A percentile compares a stretch with the other conserved stretches of the same genome.
Evolutionary conservation across 2,329 filamentous ascomycete genomes (phyloP).

Genomic region (Stemphylium vesicarium): DNA sequence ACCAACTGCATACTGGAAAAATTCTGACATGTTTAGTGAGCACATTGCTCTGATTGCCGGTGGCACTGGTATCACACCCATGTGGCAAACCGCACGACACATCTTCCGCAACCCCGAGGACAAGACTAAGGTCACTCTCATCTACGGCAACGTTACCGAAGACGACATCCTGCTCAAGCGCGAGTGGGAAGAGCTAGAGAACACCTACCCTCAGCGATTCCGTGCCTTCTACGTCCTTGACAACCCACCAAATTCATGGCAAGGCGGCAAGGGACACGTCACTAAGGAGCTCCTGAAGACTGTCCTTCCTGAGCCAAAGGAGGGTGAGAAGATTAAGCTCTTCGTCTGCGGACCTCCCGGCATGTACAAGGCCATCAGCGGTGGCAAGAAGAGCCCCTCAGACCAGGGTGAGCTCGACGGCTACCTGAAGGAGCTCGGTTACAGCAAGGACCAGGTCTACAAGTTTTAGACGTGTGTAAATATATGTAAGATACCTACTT

Average conservation of each 20-base stretch:
- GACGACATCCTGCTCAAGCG: constrained; percentile 90
- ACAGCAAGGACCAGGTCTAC: constrained; percentile 88
- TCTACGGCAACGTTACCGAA: constrained; percentile 89
- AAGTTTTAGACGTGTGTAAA: constrained; percentile 60
- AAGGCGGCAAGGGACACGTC: constrained; percentile 78
- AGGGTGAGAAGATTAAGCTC: constrained; percentile 84
- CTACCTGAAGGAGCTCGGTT: constrained; percentile 82
- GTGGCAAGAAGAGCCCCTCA: constrained; percentile 85
- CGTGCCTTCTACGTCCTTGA: constrained; percentile 92
- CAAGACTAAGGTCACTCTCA: constrained; percentile 95
- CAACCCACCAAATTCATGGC: constrained; percentile 80
- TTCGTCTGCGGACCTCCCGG: constrained; percentile 95
- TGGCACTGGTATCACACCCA: constrained; percentile 95
- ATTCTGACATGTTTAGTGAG: constrained; percentile 54
- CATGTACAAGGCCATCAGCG: constrained; percentile 91
- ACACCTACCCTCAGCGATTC: constrained; percentile 94
- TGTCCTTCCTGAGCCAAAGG: constrained; percentile 89
- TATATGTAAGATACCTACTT: constrained; percentile 14
- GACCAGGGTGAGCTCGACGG: constrained; percentile 92
- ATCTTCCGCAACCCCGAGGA: constrained; percentile 97
- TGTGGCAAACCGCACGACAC: constrained; percentile 90
- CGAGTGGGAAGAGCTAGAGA: constrained; percentile 86
- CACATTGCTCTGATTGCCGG: constrained; percentile 90
- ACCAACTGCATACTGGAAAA: no score
- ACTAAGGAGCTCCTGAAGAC: constrained; percentile 93